Conservation (phyloP, 2,329 filamentous ascomycete genomes). For the Aotearoamyces nothofagi region DNA sequence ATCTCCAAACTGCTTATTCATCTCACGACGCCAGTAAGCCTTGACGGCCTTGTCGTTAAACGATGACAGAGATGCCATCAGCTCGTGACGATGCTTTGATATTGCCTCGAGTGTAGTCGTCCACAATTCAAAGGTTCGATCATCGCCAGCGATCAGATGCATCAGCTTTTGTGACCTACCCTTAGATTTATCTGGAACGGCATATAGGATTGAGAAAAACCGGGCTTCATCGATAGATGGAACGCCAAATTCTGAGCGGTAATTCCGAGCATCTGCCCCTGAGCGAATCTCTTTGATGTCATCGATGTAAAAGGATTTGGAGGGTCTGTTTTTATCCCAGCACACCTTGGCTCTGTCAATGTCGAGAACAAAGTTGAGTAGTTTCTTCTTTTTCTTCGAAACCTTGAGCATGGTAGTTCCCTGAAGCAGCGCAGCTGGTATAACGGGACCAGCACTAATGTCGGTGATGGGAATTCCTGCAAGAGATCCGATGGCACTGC, state of each 20-base stretch:
- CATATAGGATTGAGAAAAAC: conserved; percentile 87
- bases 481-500: conserved; percentile 31
- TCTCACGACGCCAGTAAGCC: conserved; percentile 75
- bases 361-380: conserved; percentile 59
- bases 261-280: conserved; percentile 73
- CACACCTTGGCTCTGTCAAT: conserved; percentile 71
- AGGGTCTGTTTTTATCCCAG: conserved; percentile 67
- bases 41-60: conserved; percentile 72
- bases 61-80: conserved; percentile 79
- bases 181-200: conserved; percentile 62
- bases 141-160: conserved; percentile 69
- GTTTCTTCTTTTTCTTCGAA: conserved; percentile 69
- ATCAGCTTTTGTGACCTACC: conserved; percentile 58
- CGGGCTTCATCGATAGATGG: conserved; percentile 49
- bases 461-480: conserved; percentile 22
- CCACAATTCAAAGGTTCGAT: conserved; percentile 63
- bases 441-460: conserved; percentile 47
- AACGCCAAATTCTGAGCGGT: conserved; percentile 69
- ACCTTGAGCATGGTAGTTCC: conserved; percentile 72
- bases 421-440: conserved; percentile 61
- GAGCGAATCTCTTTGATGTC: conserved; percentile 85
- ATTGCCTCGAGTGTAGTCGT: conserved; percentile 71
- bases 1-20: conserved; percentile 50
- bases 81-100: conserved; percentile 70
- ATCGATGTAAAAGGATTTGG: conserved; percentile 84